A percentile compares a stretch with the other conserved stretches of the same genome.
These are phyloP conservation scores for Paxillus ammoniavirescens DNA, from an alignment of 768 basidiomycete species.

Conservation along the genomic window DNA sequence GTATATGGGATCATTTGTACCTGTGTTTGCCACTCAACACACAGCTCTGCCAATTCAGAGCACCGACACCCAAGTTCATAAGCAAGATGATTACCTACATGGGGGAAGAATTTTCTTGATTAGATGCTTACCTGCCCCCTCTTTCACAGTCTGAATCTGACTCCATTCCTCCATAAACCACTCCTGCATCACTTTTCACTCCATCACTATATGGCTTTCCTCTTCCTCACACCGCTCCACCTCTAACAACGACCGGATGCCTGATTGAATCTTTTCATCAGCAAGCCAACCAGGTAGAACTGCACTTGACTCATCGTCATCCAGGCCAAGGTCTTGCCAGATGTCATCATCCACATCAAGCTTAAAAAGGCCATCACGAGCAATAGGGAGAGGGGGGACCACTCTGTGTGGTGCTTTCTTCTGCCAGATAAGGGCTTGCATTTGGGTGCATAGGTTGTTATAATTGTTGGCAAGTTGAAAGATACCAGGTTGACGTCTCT, in stretches of 20 bases:
- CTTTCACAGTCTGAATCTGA: too few species aligned
- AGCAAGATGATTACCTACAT: too few species aligned
- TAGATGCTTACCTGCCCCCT: too few species aligned
- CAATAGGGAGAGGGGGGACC: conserved; percentile 22
- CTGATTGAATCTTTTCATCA: conserved; percentile 14
- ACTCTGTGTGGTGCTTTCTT: conserved; percentile 23
- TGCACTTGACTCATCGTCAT: conserved; percentile 14
- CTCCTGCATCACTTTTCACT: conserved; percentile 18
- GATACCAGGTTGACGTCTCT: too few species aligned
- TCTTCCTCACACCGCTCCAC: conserved; percentile 29
- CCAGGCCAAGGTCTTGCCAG: conserved; percentile 34
- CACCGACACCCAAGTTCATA: too few species aligned
- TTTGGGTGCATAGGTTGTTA: conserved; percentile 27
- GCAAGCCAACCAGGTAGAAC: conserved; percentile 15
- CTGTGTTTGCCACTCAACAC: too few species aligned
- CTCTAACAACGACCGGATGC: conserved; percentile 18
- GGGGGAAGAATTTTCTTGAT: too few species aligned
- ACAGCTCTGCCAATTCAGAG: too few species aligned
- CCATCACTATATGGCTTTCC: conserved; percentile 10
- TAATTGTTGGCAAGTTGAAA: too few species aligned
- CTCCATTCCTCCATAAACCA: conserved; percentile 32
- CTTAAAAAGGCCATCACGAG: conserved; percentile 20
- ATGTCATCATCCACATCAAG: too few species aligned
- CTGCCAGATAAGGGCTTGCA: conserved; percentile 18
- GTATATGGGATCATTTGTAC: too few species aligned